Evolutionary conservation across 768 basidiomycete genomes (phyloP), one percentile per base, ranked within the genome.

Genomic region (Tylopilus intermedius): DNA sequence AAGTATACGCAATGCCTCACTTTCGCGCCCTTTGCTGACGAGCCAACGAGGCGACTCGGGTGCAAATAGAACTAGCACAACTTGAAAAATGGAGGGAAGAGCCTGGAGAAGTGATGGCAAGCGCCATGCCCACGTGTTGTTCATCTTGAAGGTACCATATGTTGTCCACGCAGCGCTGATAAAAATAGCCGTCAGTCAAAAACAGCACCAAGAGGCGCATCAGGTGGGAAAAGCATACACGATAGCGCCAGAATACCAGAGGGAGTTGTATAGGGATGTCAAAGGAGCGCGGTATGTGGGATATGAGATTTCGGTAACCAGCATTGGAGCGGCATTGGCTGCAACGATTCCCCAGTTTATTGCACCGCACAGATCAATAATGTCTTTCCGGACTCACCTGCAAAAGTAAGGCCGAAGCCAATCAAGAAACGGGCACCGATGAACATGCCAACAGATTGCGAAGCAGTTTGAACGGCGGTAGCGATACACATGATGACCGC

Each of bases 21-120:
- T 78, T 11, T 88, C 79, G 50, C 78, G 79, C 22, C 90, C 90
- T 67, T 87, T 88, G 70, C 75, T 81, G 62, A 93, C 66, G 57
- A 93, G 72, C 79, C 78, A 94, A 77, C 90, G 83, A 44, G 93
- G 93, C 1, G 86, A 88, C 68, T 94, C 92, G 33, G 90, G 90
- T 9, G 74, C 76, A 68, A 88, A 83, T 66, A 76, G 81, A 58
- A 93, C 71, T 37, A 93, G 66, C 57, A 58, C 47, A 50, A 93
- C 64, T 66, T 92, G 88, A 45, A 85, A 50, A 53, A 86, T 52
- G 3, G 89, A 82, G 3, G 88, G 88, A 41, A 84, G 62, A 47
- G 71, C 84, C 71, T 94, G 88, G 18, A 90, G 74, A 30, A 79
- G 65, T 14, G 88, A 89, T 18, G 90, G 89, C 48, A 90, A 74